Evolutionary conservation across 495 filamentous ascomycete species (phyloP).

Genomic region (Lasiosphaeria miniovina): DNA sequence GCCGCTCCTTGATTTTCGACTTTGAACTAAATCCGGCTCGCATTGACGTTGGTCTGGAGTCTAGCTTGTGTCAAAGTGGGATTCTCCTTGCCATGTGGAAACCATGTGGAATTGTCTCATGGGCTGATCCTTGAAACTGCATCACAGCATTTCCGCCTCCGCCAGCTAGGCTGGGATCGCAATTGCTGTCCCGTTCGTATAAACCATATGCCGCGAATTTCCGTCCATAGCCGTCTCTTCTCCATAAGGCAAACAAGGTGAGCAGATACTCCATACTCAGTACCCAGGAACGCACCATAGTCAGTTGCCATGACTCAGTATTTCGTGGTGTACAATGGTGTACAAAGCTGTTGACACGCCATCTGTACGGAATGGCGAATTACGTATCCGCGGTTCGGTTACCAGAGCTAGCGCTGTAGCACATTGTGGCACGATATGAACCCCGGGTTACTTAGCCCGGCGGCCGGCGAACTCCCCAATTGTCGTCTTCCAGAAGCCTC

Average conservation of each 20-base stretch:
- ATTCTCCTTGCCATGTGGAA: background rate
- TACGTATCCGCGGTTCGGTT: no score
- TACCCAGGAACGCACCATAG: background rate
- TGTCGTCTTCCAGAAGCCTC: slow-evolving; percentile 61
- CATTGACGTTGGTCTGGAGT: no score
- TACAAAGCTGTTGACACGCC: no score
- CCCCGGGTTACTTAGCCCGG: background rate
- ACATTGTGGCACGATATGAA: background rate
- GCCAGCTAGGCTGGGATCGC: background rate
- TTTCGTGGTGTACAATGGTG: background rate
- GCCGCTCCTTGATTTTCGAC: no score
- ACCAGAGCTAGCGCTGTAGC: no score
- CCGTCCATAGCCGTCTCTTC: slow-evolving; percentile 9
- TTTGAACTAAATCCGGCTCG: no score
- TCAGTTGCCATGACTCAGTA: background rate
- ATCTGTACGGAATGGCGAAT: no score
- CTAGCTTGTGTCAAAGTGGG: background rate
- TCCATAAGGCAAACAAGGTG: background rate
- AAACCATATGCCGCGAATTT: slow-evolving; percentile 5
- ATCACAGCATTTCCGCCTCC: background rate
- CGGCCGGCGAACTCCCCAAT: slow-evolving; percentile 64
- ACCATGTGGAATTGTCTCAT: background rate
- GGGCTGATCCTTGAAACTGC: background rate
- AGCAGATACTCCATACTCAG: background rate
- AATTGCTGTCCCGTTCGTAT: background rate